Base-by-base conservation (phyloP, 768 basidiomycete species). In the Suillus clintonianus region DNA sequence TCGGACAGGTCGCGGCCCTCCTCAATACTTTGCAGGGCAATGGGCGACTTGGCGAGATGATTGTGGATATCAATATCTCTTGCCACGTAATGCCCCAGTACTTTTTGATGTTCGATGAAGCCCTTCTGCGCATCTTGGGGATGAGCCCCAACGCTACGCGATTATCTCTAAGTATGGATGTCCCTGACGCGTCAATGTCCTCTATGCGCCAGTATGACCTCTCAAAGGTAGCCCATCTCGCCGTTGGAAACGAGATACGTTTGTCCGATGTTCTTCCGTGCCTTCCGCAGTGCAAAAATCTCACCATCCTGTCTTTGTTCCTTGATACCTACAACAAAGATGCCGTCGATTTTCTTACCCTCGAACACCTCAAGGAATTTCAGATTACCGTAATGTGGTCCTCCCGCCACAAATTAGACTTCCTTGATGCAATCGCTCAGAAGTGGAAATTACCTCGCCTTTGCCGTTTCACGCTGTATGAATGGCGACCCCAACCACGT, bases 1-100 rank as follows among this genome's bases (percentile, higher is more conserved):
- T 68, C n/a, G 67, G 63, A 30, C 72, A 76, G 51, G 62, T 76
- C 4, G 56, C 61, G 24, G 63, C 61, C 4, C 65, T 76, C 11
- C 65, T 69, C 15, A 37, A 54, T 22, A 67, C 74, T 0, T 64
- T 77, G 17, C 62, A 67, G 47, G 56, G 19, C 24, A 61, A 60
- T 13, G 17, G 50, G 34, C 41, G n/a, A 4, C 59, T 70, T 9
- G 64, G 63, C 1, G 19, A 32, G 9, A 57, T 69, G 19, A 64
- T 71, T 10, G 68, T 64, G 50, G 62, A 41, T 4, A 56, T 72
- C 5, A 62, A 64, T 5, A 27, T 72, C 4, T 36, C 68, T 53
- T 63, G 62, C 43, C 58, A 58, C 24, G 43, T 70, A 34, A 51
- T 59, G n/a, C 27, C 41, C 17, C 41, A 39, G 19, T 45, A 42